These are phyloP conservation scores for Fusarium robinianum DNA, from an alignment of 2,329 filamentous ascomycete genomes.

Conservation along the genomic window DNA sequence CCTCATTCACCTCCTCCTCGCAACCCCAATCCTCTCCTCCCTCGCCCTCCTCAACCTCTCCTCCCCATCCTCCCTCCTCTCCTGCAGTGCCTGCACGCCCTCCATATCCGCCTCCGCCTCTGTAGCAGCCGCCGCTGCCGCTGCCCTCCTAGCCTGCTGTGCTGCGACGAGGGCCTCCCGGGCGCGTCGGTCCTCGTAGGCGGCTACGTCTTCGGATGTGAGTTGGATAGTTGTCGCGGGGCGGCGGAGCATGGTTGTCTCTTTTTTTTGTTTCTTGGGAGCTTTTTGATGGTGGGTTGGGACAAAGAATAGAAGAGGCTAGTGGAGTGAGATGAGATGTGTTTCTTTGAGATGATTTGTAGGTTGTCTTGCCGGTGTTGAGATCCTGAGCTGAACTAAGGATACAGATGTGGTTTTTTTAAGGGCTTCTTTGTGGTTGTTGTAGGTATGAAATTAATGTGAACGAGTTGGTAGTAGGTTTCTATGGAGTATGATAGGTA, in stretches of 20 bases:
- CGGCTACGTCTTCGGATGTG: constrained; percentile 70
- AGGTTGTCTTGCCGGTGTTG: too few species aligned
- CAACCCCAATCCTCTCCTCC: constrained; percentile 47
- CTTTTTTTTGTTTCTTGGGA: not conserved
- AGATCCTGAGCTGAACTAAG: too few species aligned
- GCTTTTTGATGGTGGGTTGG: not conserved
- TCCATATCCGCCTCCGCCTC: constrained; percentile 34
- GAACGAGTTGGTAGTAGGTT: too few species aligned
- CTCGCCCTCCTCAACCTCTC: constrained; percentile 38
- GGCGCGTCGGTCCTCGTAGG: constrained; percentile 67
- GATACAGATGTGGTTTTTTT: too few species aligned
- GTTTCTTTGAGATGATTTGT: too few species aligned
- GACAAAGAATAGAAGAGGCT: too few species aligned
- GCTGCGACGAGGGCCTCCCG: constrained; percentile 45
- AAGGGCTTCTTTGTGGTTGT: too few species aligned
- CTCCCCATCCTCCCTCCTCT: constrained; percentile 34
- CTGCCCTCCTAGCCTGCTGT: constrained; percentile 39
- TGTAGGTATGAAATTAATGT: too few species aligned
- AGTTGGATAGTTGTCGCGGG: constrained; percentile 69
- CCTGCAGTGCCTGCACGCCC: constrained; percentile 35
- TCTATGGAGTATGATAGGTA: too few species aligned
- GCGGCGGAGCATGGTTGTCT: constrained; percentile 63
- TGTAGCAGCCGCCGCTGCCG: constrained; percentile 29
- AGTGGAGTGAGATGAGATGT: too few species aligned
- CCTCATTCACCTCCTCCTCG: constrained; percentile 24